Evolutionary conservation across 352 stramenopile species (phyloP).

Genomic region (Thraustotheca clavata): DNA sequence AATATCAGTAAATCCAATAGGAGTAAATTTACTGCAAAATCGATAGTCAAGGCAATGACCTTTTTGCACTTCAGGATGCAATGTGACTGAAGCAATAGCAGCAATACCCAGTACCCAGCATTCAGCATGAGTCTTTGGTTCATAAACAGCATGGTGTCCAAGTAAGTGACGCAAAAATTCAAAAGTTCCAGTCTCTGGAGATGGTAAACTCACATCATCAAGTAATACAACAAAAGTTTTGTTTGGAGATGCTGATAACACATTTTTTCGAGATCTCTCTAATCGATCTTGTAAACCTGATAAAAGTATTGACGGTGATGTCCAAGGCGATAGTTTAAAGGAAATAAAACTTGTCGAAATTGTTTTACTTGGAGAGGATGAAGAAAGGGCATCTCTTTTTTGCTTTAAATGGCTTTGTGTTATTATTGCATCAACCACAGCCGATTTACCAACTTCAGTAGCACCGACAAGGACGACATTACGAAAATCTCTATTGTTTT

Average conservation of each 20-base stretch:
- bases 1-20: not conserved
- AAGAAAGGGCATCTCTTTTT: no score
- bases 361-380: no score
- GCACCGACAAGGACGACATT: slow-evolving; percentile 33
- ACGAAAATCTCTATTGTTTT: slow-evolving; percentile 24
- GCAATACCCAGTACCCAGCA: not conserved
- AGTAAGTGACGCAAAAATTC: slow-evolving; percentile 6
- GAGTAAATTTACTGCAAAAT: not conserved
- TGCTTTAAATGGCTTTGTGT: not conserved
- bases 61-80: not conserved
- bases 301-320: not conserved
- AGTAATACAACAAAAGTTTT: slow-evolving; percentile 12
- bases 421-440: slow-evolving; percentile 8
- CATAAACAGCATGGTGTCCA: not conserved
- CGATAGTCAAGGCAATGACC: not conserved
- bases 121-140: slow-evolving; percentile 13
- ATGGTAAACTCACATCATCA: slow-evolving; percentile 9
- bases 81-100: not conserved
- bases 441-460: slow-evolving; percentile 43
- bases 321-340: not conserved
- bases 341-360: not conserved
- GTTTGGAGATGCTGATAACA: not conserved
- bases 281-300: slow-evolving; percentile 2
- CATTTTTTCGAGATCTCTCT: slow-evolving; percentile 10
- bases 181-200: not conserved